Base-by-base conservation (phyloP, 73 alveolate genomes). In the Effrenium voratum region DNA sequence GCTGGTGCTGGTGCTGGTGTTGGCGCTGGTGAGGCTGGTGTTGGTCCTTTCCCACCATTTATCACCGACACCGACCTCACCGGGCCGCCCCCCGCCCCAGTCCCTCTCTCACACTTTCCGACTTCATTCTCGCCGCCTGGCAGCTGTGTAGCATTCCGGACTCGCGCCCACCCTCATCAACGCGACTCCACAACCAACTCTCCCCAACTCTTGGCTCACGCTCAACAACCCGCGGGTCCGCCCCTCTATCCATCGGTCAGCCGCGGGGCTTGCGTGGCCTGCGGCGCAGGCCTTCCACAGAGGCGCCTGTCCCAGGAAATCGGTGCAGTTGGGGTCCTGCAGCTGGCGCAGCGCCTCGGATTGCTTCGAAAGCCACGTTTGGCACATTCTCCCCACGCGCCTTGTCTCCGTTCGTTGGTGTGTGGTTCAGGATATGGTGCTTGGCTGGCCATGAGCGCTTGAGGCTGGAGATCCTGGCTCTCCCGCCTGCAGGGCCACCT, bases 221-320 rank as follows among this genome's bases (percentile, higher is more conserved):
- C n/a, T n/a, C n/a, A n/a, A n/a, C n/a, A n/a, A n/a, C n/a, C n/a
- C n/a, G n/a, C n/a, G n/a, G n/a, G n/a, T n/a, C n/a, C n/a, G n/a
- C n/a, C n/a, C n/a, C n/a, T n/a, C n/a, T n/a, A n/a, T n/a, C n/a
- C n/a, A 22, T 55, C 22, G 68, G 12, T 12, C 85, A 3, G 3
- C 19, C 88, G 28, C 41, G 88, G 43, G 45, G 32, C 88, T 47
- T 16, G 47, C 91, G 47, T 80, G 91, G 34, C 91, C 91, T 2
- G 73, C 91, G 15, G 91, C 91, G 32, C 72, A 47, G 28, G 91
- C 91, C 32, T 80, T 80, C 91, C 91, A 80, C 44, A 80, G 40
- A 32, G 91, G 72, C 46, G 91, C 45, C 91, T 80, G 68, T 15
- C 47, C n/a, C 72, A 8, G 36, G 26, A 72, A 80, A 49, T 80